These are phyloP conservation scores for Aleurites moluccanus DNA, from an alignment of 441 rosid genomes.

Conservation along the genomic window DNA sequence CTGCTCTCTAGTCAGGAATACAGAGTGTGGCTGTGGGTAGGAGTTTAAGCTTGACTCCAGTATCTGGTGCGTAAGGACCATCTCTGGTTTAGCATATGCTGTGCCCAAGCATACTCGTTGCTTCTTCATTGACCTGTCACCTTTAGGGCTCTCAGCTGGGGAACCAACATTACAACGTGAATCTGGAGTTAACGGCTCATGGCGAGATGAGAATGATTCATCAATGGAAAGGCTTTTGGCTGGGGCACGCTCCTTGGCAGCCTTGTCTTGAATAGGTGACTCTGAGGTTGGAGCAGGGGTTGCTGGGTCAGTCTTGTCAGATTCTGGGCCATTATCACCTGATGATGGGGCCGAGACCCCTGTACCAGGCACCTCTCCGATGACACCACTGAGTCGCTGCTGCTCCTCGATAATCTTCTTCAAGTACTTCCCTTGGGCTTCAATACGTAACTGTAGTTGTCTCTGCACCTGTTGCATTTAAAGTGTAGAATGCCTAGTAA, in stretches of 20 bases:
- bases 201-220: constrained; percentile 74
- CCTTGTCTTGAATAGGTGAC: constrained; percentile 71
- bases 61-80: constrained; percentile 60
- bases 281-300: constrained; percentile 88
- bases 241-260: constrained; percentile 57
- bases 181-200: constrained; percentile 83
- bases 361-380: constrained; percentile 53
- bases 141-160: constrained; percentile 54
- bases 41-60: constrained; percentile 79
- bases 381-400: constrained; percentile 74
- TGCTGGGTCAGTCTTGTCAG: constrained; percentile 77
- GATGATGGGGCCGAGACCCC: constrained; percentile 44
- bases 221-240: constrained; percentile 78
- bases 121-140: constrained; percentile 67
- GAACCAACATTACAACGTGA: constrained; percentile 60
- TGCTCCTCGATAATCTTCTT: constrained; percentile 99
- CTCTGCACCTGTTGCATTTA: constrained; percentile 74
- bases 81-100: constrained; percentile 45
- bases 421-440: constrained; percentile 95
- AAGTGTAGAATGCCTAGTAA: constrained; percentile 17
- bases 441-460: constrained; percentile 94
- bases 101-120: constrained; percentile 46
- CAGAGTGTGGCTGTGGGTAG: constrained; percentile 50
- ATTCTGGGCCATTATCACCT: constrained; percentile 47
- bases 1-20: constrained; percentile 41